Conservation (phyloP, 257 asterid genomes). For the Fraxinus pennsylvanica region DNA sequence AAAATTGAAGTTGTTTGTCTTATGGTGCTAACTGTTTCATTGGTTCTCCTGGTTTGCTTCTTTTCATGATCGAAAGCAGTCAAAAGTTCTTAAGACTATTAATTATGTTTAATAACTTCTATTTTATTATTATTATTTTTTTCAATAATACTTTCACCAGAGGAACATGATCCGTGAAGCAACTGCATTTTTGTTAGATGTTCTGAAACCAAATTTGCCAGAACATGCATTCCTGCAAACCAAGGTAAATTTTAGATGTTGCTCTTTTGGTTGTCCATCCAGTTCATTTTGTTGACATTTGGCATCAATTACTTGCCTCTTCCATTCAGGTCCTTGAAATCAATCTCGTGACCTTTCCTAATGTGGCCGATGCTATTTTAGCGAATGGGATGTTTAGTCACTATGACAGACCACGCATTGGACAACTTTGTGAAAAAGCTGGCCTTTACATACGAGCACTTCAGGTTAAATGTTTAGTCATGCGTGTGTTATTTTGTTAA, state of each 20-base stretch:
- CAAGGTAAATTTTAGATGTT: conserved; percentile 54
- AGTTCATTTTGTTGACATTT: conserved; percentile 9
- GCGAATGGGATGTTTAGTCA: conserved; percentile 99
- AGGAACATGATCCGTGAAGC: conserved; percentile 99
- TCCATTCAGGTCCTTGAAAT: conserved; percentile 83
- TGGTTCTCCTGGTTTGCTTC: background rate
- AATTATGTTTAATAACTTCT: background rate
- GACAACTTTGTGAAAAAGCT: conserved; percentile 96
- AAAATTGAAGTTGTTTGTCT: background rate
- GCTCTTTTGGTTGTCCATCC: background rate
- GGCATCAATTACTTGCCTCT: conserved; percentile 26
- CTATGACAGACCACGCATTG: conserved; percentile 93
- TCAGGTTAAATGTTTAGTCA: conserved; percentile 55
- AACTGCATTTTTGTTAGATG: conserved; percentile 95
- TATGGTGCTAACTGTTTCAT: background rate
- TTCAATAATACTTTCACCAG: conserved; percentile 45
- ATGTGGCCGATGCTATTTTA: conserved; percentile 98
- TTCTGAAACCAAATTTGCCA: conserved; percentile 93
- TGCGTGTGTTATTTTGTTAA: conserved; percentile 7
- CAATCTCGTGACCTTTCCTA: conserved; percentile 91
- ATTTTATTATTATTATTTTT: background rate
- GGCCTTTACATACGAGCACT: conserved; percentile 94
- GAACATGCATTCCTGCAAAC: conserved; percentile 96
- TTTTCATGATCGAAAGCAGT: conserved; percentile 8
- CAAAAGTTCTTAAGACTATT: conserved; percentile 12